Base-by-base conservation (phyloP, 2,329 filamentous ascomycete species). In the Xylaria sp. region DNA sequence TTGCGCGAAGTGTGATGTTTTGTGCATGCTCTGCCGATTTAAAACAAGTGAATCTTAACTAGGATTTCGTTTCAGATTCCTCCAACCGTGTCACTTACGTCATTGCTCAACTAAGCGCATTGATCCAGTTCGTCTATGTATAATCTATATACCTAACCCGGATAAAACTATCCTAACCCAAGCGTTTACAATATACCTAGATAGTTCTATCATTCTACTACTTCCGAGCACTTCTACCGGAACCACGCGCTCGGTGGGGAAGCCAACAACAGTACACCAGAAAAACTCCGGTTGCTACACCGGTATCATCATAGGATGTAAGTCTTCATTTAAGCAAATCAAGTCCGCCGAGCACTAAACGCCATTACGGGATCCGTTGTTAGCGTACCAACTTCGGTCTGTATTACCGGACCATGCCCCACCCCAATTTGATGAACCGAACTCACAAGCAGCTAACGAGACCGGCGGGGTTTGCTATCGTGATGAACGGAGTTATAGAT, bases 21-120 rank as follows among this genome's bases (percentile, higher is more conserved):
- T 39, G 39, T 30, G 23, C 41, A 25, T 55, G 20, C 30, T 64
- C 28, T 63, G 50, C 55, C 50, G 61, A 59, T 65, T 58, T 68
- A n/a, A 68, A 52, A 68, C 66, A 65, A 30, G 41, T 36, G n/a
- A 62, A 65, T 68, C 66, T 61, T 41, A 53, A n/a, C 57, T 53
- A 28, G 59, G 62, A 48, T 48, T 18, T 48, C 41, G 66, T 68
- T 65, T 68, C 66, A 68, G 62, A 68, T 59, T 41, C 23, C 12
- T 50, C 53, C 20, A 46, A 43, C 57, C 10, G 39, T 25, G 45
- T n/a, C 52, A 43, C 45, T 34, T 61, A 68, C 66, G 62, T 68
- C 66, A 68, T 65, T 8, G 53, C 52, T 36, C n/a, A 55, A 36
- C 32, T 36, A 23, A 32, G 15, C 28, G 15, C 25, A 50, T n/a